A percentile compares a stretch with the other conserved stretches of the same genome.
Evolutionary conservation across 768 basidiomycete genomes (phyloP).

Genomic region (Albatrellus ellisii): DNA sequence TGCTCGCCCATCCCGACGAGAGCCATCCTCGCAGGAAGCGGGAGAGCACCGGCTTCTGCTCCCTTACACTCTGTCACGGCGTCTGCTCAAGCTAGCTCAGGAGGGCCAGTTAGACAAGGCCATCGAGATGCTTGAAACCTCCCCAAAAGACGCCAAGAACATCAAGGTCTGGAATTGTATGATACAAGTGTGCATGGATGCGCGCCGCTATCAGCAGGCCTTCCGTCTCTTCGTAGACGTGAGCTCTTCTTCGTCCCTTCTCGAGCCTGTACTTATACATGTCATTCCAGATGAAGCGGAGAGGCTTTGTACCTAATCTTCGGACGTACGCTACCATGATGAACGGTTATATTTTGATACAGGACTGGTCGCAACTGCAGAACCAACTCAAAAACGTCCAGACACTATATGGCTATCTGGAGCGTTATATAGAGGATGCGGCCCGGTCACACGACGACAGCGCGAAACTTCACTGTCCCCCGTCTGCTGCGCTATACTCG

Average conservation of each 20-base stretch:
- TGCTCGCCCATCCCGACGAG: too few relatives aligned
- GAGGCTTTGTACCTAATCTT: constrained; percentile 57
- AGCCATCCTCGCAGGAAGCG: too few relatives aligned
- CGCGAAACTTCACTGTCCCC: constrained; percentile 18
- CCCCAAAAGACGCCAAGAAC: constrained; percentile 66
- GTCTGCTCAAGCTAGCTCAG: constrained; percentile 46
- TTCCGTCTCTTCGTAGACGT: constrained; percentile 65
- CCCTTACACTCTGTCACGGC: constrained; percentile 46
- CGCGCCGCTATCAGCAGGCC: constrained; percentile 40
- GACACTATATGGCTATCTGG: constrained; percentile 45
- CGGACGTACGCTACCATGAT: constrained; percentile 63
- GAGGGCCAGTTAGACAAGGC: constrained; percentile 48
- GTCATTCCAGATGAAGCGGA: constrained; percentile 61
- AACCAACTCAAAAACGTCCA: constrained; percentile 54
- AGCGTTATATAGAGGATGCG: constrained; percentile 34
- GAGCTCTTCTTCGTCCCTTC: constrained; percentile 11
- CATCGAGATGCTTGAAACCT: constrained; percentile 48
- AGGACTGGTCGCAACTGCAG: constrained; percentile 42
- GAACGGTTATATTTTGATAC: constrained; percentile 45
- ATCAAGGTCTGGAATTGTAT: constrained; percentile 69
- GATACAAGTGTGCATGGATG: constrained; percentile 51
- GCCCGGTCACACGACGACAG: constrained; percentile 35
- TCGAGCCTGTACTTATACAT: neutral
- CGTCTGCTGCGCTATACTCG: constrained; percentile 19
- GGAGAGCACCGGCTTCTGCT: constrained; percentile 23